These are phyloP conservation scores for Colletotrichum sp. DNA, from an alignment of 2,329 filamentous ascomycete genomes.

Conservation along the genomic window DNA sequence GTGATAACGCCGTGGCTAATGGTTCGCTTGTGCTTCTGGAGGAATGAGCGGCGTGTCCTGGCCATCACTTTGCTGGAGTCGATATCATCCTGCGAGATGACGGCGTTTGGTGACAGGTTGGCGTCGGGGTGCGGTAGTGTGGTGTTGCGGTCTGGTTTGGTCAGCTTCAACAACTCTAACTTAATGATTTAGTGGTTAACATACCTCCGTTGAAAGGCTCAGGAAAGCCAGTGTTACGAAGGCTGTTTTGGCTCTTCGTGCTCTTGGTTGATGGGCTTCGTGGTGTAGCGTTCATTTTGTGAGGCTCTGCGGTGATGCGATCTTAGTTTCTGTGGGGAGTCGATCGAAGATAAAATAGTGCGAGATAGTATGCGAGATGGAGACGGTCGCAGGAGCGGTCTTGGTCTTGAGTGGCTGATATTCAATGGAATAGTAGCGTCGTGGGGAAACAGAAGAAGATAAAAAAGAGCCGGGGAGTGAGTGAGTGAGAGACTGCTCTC, in stretches of 20 bases:
- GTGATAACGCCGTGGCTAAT: conserved; percentile 52
- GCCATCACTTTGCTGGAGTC: conserved; percentile 45
- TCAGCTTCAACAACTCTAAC: neutral
- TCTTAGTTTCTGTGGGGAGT: conserved; percentile 17
- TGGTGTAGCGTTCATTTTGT: conserved; percentile 14
- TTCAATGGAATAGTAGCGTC: conserved; percentile 4
- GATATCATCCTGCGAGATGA: conserved; percentile 60
- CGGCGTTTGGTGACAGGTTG: conserved; percentile 60
- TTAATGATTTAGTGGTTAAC: conserved; percentile 16
- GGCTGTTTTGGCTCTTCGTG: conserved; percentile 13
- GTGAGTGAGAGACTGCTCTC: neutral
- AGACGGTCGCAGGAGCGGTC: neutral
- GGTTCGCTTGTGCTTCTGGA: conserved; percentile 52
- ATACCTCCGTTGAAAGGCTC: conserved; percentile 54
- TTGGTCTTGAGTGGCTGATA: neutral
- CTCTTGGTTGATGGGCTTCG: conserved; percentile 13
- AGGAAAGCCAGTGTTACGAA: conserved; percentile 54
- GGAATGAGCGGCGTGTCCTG: conserved; percentile 51
- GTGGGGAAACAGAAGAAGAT: neutral
- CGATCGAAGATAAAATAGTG: neutral
- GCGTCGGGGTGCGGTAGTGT: conserved; percentile 68
- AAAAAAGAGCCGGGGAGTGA: neutral
- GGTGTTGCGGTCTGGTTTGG: conserved; percentile 56
- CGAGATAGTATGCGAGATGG: neutral
- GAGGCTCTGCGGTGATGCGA: conserved; percentile 5